Conservation (phyloP, 2,329 filamentous ascomycete species). For the Rosellinia necatrix region DNA sequence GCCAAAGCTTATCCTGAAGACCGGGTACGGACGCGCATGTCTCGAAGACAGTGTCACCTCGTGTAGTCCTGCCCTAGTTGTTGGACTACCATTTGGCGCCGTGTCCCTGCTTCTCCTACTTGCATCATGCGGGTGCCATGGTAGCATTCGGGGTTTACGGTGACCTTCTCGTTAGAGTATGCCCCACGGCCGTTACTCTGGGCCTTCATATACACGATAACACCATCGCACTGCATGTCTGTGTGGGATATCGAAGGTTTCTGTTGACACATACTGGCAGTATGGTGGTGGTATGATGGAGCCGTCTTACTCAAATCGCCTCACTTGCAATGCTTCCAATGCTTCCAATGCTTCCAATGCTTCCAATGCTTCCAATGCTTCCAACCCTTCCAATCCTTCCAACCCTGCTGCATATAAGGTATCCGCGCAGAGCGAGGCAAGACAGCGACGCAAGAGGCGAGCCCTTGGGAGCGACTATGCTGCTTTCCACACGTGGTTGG, state of each 20-base stretch:
- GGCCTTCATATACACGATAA: constrained; percentile 6
- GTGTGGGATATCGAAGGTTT: neutral
- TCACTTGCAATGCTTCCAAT: no score
- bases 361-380: no score
- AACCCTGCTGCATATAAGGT: neutral
- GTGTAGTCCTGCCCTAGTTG: constrained; percentile 22
- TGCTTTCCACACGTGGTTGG: neutral
- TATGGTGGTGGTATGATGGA: neutral
- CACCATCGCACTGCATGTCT: neutral
- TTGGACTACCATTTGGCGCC: constrained; percentile 1
- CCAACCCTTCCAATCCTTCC: no score
- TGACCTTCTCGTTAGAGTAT: constrained; percentile 24
- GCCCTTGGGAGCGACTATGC: no score
- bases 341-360: no score
- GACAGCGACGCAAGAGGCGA: constrained; percentile 8
- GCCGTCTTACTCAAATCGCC: constrained; percentile 16
- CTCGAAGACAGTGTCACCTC: constrained; percentile 1
- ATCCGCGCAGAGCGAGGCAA: constrained; percentile 14
- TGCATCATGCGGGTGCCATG: constrained; percentile 15
- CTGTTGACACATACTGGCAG: constrained; percentile 15
- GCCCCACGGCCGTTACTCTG: neutral
- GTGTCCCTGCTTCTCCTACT: constrained; percentile 14
- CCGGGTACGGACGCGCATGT: neutral
- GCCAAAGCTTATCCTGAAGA: constrained; percentile 9
- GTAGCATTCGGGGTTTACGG: constrained; percentile 15